Conservation (phyloP, 306 rosid genomes). For the Carpinus fangiana region DNA sequence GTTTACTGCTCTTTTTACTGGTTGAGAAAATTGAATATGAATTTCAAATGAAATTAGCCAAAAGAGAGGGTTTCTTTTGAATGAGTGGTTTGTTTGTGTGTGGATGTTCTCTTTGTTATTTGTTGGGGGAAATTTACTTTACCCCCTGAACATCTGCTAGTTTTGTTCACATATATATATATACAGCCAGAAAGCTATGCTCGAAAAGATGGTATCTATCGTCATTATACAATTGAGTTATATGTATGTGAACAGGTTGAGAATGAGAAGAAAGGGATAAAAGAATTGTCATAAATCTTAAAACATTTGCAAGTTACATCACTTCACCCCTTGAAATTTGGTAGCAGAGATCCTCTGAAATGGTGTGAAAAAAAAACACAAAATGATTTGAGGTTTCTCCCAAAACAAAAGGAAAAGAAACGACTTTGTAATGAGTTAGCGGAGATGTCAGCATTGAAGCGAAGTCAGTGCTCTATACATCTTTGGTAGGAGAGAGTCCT, state of each 20-base stretch:
- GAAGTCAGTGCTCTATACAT: background rate
- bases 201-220: background rate
- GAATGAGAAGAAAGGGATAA: background rate
- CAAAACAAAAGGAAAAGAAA: background rate
- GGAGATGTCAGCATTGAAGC: conserved; percentile 1
- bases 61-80: too few relatives aligned
- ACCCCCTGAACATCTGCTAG: too few relatives aligned
- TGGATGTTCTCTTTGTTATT: too few relatives aligned
- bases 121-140: too few relatives aligned
- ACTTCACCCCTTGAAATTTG: background rate
- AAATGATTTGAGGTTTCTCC: background rate
- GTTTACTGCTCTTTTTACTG: too few relatives aligned
- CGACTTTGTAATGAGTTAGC: conserved; percentile 6
- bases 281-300: background rate
- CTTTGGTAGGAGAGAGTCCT: conserved; percentile 18
- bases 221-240: background rate
- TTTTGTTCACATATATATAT: too few relatives aligned
- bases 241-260: background rate
- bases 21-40: too few relatives aligned
- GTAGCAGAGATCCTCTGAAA: background rate
- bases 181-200: background rate
- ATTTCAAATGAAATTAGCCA: too few relatives aligned
- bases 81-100: too few relatives aligned
- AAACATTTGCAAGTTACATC: background rate
- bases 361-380: background rate